Evolutionary conservation across 176 grass and related monocot species (phyloP).

Genomic region (Carex parvula): DNA sequence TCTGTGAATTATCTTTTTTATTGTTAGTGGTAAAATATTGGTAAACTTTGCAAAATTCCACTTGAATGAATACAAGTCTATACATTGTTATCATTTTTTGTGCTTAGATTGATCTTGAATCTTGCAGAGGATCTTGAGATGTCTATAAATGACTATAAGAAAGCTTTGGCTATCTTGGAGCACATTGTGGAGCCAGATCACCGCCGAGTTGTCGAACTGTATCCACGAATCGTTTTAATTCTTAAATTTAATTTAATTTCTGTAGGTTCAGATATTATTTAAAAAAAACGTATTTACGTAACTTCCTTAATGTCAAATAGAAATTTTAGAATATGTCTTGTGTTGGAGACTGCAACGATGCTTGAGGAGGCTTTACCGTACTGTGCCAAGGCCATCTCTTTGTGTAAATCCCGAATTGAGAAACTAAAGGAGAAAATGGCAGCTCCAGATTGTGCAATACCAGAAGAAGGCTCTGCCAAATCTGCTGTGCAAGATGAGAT

Average conservation of each 20-base stretch:
- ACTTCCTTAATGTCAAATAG: constrained; percentile 30
- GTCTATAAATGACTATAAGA: constrained; percentile 77
- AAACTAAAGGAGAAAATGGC: constrained; percentile 45
- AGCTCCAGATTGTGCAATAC: constrained; percentile 23
- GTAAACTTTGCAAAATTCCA: neutral
- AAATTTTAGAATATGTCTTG: constrained; percentile 92
- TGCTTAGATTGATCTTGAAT: neutral
- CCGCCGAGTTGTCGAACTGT: constrained; percentile 84
- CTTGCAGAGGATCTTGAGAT: constrained; percentile 88
- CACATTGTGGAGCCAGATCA: constrained; percentile 68
- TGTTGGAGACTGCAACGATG: constrained; percentile 55
- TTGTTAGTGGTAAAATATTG: constrained; percentile 7
- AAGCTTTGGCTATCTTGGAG: constrained; percentile 79
- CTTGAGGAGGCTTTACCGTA: constrained; percentile 73
- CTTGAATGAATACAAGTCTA: neutral
- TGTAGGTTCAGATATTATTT: neutral
- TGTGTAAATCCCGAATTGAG: constrained; percentile 75
- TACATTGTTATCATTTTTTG: neutral
- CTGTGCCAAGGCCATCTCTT: constrained; percentile 65
- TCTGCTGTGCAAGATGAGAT: constrained; percentile 54
- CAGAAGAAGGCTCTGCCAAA: constrained; percentile 41
- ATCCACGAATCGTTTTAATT: constrained; percentile 47
- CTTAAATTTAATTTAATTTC: neutral
- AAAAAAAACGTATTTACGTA: neutral
- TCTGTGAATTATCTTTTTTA: neutral